phyloP scores from a whole-genome alignment of 2,329 filamentous ascomycete genomes.

The Fusarium mexicanum region DNA sequence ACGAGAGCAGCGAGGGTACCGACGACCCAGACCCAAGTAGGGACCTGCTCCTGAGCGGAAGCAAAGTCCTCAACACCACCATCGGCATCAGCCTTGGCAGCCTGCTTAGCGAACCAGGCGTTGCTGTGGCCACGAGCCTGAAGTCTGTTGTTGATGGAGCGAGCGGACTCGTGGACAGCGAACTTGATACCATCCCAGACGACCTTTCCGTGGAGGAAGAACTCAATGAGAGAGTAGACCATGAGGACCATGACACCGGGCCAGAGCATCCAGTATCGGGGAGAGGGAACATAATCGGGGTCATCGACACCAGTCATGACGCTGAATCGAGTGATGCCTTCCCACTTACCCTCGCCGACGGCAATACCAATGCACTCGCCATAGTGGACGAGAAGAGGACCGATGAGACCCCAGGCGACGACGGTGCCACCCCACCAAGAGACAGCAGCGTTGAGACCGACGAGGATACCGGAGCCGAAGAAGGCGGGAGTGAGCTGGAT shows the following conservation, averaged over 20 bases:
- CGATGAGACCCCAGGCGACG: constrained; percentile 65
- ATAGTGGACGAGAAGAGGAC: constrained; percentile 57
- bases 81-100: constrained; percentile 47
- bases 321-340: constrained; percentile 44
- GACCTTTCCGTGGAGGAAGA: constrained; percentile 52
- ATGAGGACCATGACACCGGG: constrained; percentile 57
- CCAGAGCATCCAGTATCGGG: constrained; percentile 56
- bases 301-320: constrained; percentile 44
- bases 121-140: constrained; percentile 46
- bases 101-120: constrained; percentile 49
- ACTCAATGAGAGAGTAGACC: constrained; percentile 53
- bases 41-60: constrained; percentile 57
- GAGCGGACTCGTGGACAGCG: constrained; percentile 45
- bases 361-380: constrained; percentile 61
- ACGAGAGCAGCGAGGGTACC: constrained; percentile 59
- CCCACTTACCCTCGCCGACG: constrained; percentile 45
- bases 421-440: constrained; percentile 67
- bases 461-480: constrained; percentile 65
- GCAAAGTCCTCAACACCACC: constrained; percentile 53
- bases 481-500: constrained; percentile 69
- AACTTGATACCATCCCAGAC: constrained; percentile 50
- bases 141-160: constrained; percentile 45
- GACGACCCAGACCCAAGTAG: constrained; percentile 62
- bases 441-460: constrained; percentile 62
- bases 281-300: constrained; percentile 47